Percentiles rank a stretch among this genome's conserved stretches.
Evolutionary conservation across 2,329 filamentous ascomycete genomes (phyloP).

Genomic region (Raffaelea arxii): DNA sequence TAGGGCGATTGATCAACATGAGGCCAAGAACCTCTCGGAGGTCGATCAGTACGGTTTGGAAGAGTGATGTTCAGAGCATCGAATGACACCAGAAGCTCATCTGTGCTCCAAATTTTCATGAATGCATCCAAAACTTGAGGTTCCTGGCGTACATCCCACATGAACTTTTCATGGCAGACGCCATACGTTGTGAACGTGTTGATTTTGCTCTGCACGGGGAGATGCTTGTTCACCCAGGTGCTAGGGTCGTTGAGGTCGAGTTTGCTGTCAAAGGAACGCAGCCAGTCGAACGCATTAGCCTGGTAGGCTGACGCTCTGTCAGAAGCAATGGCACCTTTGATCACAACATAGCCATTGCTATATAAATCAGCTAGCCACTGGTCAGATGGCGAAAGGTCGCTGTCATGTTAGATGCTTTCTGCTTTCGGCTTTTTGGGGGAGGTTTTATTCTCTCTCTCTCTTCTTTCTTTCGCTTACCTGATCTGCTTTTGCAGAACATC

Average conservation of each 20-base stretch:
- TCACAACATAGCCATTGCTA: conserved; percentile 29
- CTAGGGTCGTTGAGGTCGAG: conserved; percentile 18
- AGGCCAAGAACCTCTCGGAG: conserved; percentile 21
- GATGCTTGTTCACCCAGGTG: conserved; percentile 25
- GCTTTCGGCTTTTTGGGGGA: no score
- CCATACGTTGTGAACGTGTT: conserved; percentile 21
- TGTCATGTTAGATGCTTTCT: no score
- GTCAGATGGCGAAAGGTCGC: no score
- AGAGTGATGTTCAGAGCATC: conserved; percentile 28
- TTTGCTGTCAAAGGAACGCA: conserved; percentile 12
- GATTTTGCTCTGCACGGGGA: conserved; percentile 24
- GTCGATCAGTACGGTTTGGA: conserved; percentile 16
- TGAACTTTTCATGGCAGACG: conserved; percentile 27
- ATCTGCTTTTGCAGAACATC: no score
- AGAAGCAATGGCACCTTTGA: conserved; percentile 33
- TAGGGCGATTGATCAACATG: conserved; percentile 23
- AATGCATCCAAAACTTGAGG: conserved; percentile 27
- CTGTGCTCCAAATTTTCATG: conserved; percentile 25
- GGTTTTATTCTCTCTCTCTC: no score
- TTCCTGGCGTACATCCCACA: conserved; percentile 28
- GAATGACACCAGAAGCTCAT: conserved; percentile 25
- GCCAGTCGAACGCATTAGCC: conserved; percentile 15
- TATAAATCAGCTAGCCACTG: conserved; percentile 22
- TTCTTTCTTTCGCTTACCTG: no score
- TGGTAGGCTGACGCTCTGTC: conserved; percentile 27